Evolutionary conservation across 2,329 filamentous ascomycete species (phyloP), one percentile per base, ranked within the genome.

Genomic region (Xylaria sp.): DNA sequence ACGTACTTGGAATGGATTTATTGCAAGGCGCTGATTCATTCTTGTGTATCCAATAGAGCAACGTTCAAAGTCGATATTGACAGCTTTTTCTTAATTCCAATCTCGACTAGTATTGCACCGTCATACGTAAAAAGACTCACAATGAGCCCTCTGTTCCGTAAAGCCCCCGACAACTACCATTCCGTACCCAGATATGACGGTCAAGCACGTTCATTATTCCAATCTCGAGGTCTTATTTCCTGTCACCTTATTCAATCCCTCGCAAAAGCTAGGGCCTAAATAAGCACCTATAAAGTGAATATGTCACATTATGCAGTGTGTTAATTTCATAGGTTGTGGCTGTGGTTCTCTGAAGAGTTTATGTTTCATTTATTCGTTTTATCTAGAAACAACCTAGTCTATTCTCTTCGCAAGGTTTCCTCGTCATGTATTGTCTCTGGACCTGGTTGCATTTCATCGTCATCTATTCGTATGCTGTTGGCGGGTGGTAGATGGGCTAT

Each of bases 401-500:
- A 31, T 15, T 13, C 20, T 33, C 26, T 56, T 64, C 23, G 6
- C 6, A 23, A 3, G 13, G 17, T 20, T 20, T 40, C 23, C 38
- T 6, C 9, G 10, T 57, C 40, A 56, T 38, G 33, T 6, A 2
- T 23, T 20, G 7, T 44, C 38, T 57, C 59, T 49, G 15, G 28
- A 28, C 9, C 38, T 36, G 23, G 23, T 11, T 51, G 20, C 46
- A 20, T 26, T 15, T 71, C 63, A 31, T 73, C 69, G 15, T 75
- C 71, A 59, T 84, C 84, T 15, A 83, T 79, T 33, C 82, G 79
- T 36, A 79, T 81, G 3, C 82, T 82, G 2, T 82, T 81, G 3
- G 78, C 72, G 0, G 83, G 83, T 28, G 84, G 84, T 63, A 85
- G 84, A 20, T 79, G 77, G 17, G 83, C 81, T 56, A 83, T 78